phyloP scores from a whole-genome alignment of 2,329 filamentous ascomycete genomes.

The Claviceps monticola region DNA sequence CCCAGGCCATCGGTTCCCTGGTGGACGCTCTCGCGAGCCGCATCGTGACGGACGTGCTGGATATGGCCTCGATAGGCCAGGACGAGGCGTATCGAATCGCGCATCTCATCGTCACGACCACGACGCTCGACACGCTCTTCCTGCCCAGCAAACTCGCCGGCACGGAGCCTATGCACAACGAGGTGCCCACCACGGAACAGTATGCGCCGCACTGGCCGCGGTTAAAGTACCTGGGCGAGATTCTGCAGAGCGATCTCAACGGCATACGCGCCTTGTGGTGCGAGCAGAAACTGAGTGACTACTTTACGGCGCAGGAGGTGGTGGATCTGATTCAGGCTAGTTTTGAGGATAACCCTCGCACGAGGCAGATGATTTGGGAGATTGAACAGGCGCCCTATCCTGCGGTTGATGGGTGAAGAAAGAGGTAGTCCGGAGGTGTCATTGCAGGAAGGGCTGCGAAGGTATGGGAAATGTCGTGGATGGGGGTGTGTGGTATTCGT shows the following conservation, averaged over 20 bases:
- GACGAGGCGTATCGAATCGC: conserved; percentile 51
- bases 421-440: neutral
- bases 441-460: neutral
- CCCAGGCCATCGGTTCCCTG: conserved; percentile 46
- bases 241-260: conserved; percentile 51
- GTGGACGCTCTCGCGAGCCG: conserved; percentile 45
- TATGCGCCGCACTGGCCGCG: conserved; percentile 49
- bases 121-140: conserved; percentile 46
- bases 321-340: conserved; percentile 48
- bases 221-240: conserved; percentile 49
- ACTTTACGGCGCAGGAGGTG: conserved; percentile 47
- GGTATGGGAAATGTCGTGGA: neutral
- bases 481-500: no score
- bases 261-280: conserved; percentile 51
- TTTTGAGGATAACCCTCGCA: conserved; percentile 48
- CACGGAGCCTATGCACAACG: conserved; percentile 17
- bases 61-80: conserved; percentile 45
- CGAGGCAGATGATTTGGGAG: conserved; percentile 43
- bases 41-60: conserved; percentile 46
- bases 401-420: conserved; percentile 3
- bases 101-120: conserved; percentile 41
- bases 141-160: conserved; percentile 27
- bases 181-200: conserved; percentile 42
- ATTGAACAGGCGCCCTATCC: conserved; percentile 39
- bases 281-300: conserved; percentile 50